A percentile compares a stretch with the other conserved stretches of the same genome.
Conservation (phyloP, 495 filamentous ascomycete genomes). For the Bacidia gigantensis region DNA sequence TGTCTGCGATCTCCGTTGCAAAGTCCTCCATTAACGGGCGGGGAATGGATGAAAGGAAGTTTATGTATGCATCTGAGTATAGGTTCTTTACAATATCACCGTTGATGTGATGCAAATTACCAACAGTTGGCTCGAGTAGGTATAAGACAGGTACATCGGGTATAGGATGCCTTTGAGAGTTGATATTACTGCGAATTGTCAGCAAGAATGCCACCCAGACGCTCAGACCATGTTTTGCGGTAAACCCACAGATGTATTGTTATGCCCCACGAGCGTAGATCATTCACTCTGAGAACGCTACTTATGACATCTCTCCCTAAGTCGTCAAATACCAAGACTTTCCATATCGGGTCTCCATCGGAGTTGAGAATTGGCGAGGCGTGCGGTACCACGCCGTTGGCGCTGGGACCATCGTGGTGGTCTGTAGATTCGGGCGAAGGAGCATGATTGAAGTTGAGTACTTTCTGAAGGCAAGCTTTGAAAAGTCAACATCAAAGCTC, state of each 20-base stretch:
- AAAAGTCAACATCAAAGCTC: slow-evolving; percentile 18
- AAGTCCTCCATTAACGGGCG: slow-evolving; percentile 92
- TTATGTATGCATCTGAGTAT: slow-evolving; percentile 91
- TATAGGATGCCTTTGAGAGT: slow-evolving; percentile 72
- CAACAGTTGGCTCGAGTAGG: slow-evolving; percentile 72
- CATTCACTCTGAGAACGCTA: slow-evolving; percentile 85
- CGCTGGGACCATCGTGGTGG: slow-evolving; percentile 36
- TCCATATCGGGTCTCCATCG: slow-evolving; percentile 75
- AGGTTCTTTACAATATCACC: slow-evolving; percentile 72
- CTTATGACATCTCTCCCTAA: slow-evolving; percentile 71
- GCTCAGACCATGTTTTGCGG: background rate
- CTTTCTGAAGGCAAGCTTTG: slow-evolving; percentile 83
- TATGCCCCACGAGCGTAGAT: slow-evolving; percentile 82
- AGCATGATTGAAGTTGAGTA: slow-evolving; percentile 84
- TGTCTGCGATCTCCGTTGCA: slow-evolving; percentile 69
- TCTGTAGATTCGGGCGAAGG: slow-evolving; percentile 39
- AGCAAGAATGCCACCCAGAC: slow-evolving; percentile 1
- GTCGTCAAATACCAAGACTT: slow-evolving; percentile 55
- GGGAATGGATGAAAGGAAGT: slow-evolving; percentile 91
- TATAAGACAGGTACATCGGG: slow-evolving; percentile 96
- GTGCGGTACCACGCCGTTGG: slow-evolving; percentile 50
- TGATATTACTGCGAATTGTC: slow-evolving; percentile 49
- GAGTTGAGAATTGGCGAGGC: slow-evolving; percentile 71
- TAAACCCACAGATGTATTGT: slow-evolving; percentile 78
- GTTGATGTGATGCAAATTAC: slow-evolving; percentile 74